Evolutionary conservation across 257 asterid genomes (phyloP).

Genomic region (Anisodus tanguticus): DNA sequence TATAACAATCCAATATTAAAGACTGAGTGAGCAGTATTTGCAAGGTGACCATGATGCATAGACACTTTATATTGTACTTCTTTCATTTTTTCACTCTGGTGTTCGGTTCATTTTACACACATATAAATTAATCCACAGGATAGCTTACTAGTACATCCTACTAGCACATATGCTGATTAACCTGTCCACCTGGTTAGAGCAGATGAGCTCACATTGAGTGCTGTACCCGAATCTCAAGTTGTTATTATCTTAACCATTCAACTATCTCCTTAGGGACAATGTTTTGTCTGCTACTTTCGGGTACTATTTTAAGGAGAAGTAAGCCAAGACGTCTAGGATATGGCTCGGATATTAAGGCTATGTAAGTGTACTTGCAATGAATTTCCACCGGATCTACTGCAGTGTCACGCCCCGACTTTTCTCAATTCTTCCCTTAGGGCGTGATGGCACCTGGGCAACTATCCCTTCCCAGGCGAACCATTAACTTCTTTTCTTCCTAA

Average conservation of each 20-base stretch:
- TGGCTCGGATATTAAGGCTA: not conserved
- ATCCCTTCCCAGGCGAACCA: no score
- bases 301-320: not conserved
- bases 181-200: not conserved
- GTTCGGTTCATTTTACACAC: not conserved
- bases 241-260: not conserved
- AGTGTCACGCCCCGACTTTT: no score
- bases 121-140: not conserved
- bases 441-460: no score
- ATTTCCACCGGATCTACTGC: no score
- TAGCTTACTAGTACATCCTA: not conserved
- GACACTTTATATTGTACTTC: not conserved
- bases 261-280: not conserved
- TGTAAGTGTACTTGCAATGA: not conserved
- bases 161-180: not conserved
- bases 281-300: no score
- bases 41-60: not conserved
- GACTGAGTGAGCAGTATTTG: not conserved
- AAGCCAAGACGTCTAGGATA: not conserved
- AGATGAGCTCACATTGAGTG: not conserved
- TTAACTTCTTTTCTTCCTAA: no score
- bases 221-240: not conserved
- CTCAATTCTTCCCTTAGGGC: no score
- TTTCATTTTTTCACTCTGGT: not conserved
- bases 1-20: not conserved